Evolutionary conservation across 2,329 filamentous ascomycete genomes (phyloP).

Genomic region (Ceratocystis harringtonii): DNA sequence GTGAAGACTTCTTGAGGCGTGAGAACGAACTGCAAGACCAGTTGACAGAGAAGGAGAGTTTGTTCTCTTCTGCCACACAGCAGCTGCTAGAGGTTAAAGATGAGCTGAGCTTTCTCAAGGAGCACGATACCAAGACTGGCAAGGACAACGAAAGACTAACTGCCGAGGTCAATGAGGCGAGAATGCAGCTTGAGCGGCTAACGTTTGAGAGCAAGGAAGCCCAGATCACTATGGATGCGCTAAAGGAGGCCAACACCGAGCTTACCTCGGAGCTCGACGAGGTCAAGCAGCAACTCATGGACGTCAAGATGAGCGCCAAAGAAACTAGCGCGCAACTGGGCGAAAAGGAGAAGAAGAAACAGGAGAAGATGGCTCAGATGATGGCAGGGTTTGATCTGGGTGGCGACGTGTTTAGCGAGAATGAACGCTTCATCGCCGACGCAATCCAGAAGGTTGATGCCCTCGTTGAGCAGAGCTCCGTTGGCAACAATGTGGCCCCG

Average conservation of each 20-base stretch:
- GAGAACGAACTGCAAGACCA: slow-evolving; percentile 98
- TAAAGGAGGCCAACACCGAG: slow-evolving; percentile 91
- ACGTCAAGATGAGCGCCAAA: slow-evolving; percentile 92
- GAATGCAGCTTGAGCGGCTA: slow-evolving; percentile 92
- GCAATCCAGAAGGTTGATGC: slow-evolving; percentile 72
- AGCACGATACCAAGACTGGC: slow-evolving; percentile 65
- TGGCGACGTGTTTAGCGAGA: slow-evolving; percentile 82
- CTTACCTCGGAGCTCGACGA: slow-evolving; percentile 86
- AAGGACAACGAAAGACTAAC: slow-evolving; percentile 84
- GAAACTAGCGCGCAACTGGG: slow-evolving; percentile 80
- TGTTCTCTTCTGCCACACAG: slow-evolving; percentile 65
- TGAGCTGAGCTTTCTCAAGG: slow-evolving; percentile 71
- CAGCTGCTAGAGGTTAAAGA: slow-evolving; percentile 69
- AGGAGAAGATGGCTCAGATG: slow-evolving; percentile 99
- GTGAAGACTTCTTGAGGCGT: slow-evolving; percentile 83
- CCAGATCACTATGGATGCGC: slow-evolving; percentile 89
- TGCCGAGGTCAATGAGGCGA: slow-evolving; percentile 77
- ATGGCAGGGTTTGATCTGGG: slow-evolving; percentile 97
- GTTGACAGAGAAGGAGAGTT: slow-evolving; percentile 79
- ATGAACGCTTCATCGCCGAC: slow-evolving; percentile 70
- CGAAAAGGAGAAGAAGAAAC: slow-evolving; percentile 97
- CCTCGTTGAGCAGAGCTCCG: slow-evolving; percentile 59
- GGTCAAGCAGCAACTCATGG: slow-evolving; percentile 86
- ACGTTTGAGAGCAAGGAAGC: slow-evolving; percentile 95
- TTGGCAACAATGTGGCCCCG: slow-evolving; percentile 64